Conservation (phyloP, 2,329 filamentous ascomycete species). For the Gyromitra esculenta region DNA sequence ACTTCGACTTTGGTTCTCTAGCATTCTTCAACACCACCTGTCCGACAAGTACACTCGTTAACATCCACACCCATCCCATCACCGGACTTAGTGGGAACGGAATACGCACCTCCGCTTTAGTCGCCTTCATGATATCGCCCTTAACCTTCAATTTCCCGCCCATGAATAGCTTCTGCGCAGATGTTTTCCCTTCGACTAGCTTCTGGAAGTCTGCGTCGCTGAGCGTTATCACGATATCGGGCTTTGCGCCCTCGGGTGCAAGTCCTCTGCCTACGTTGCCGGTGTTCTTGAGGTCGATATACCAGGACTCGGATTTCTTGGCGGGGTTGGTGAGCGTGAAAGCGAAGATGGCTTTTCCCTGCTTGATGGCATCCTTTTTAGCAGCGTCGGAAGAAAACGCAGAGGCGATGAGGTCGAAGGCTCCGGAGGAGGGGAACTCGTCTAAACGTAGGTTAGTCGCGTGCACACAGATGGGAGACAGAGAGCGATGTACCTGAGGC, state of each 20-base stretch:
- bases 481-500: slow-evolving; percentile 32
- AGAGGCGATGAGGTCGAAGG: slow-evolving; percentile 86
- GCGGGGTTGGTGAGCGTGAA: slow-evolving; percentile 90
- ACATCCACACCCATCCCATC: slow-evolving; percentile 41
- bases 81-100: slow-evolving; percentile 37
- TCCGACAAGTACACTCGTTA: slow-evolving; percentile 39
- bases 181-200: slow-evolving; percentile 85
- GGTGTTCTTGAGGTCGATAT: slow-evolving; percentile 92
- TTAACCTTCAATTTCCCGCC: slow-evolving; percentile 97
- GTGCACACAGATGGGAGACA: background rate
- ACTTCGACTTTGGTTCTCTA: slow-evolving; percentile 78
- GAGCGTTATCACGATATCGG: slow-evolving; percentile 85
- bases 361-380: slow-evolving; percentile 84
- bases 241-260: slow-evolving; percentile 75
- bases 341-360: slow-evolving; percentile 85
- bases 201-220: slow-evolving; percentile 87
- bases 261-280: slow-evolving; percentile 82
- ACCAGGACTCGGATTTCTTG: slow-evolving; percentile 85
- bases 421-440: slow-evolving; percentile 86
- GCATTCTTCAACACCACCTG: slow-evolving; percentile 78
- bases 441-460: slow-evolving; percentile 63
- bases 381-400: slow-evolving; percentile 77
- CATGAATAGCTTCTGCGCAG: slow-evolving; percentile 97
- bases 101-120: slow-evolving; percentile 82
- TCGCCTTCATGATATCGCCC: slow-evolving; percentile 98